Evolutionary conservation across 2,329 filamentous ascomycete genomes (phyloP).

Genomic region (Arthrobotrys musiformis): DNA sequence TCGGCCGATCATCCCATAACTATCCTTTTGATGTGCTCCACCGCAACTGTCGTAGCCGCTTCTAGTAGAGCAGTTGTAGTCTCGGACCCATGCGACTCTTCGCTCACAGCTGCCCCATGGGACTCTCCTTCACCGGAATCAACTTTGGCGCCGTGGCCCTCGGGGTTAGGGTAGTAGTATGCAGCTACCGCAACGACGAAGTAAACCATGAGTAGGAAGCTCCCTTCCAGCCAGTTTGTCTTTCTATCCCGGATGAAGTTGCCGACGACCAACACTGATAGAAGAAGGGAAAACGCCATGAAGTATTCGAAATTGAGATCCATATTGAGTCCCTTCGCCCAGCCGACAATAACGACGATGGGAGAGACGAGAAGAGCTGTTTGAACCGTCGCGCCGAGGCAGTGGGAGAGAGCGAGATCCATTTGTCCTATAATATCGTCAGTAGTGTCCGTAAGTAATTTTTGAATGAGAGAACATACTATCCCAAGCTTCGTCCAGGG

Average conservation of each 20-base stretch:
- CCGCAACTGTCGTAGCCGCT: slow-evolving; percentile 28
- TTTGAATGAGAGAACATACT: slow-evolving; percentile 62
- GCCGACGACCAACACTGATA: slow-evolving; percentile 86
- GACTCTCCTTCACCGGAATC: not conserved
- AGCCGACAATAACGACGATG: slow-evolving; percentile 83
- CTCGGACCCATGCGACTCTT: slow-evolving; percentile 4
- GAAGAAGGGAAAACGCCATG: slow-evolving; percentile 82
- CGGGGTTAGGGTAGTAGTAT: slow-evolving; percentile 46
- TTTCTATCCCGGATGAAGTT: slow-evolving; percentile 89
- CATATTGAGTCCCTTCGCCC: slow-evolving; percentile 77
- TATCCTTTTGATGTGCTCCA: slow-evolving; percentile 37
- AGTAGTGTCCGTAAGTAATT: not conserved
- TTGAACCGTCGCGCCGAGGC: slow-evolving; percentile 86
- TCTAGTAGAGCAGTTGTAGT: slow-evolving; percentile 25
- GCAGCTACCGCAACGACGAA: slow-evolving; percentile 43
- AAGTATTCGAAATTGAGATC: slow-evolving; percentile 87
- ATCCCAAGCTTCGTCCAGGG: slow-evolving; percentile 85
- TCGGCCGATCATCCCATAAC: slow-evolving; percentile 41
- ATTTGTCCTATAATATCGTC: slow-evolving; percentile 64
- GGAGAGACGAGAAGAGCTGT: slow-evolving; percentile 89
- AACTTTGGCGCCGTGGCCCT: slow-evolving; percentile 16
- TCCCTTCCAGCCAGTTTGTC: slow-evolving; percentile 89
- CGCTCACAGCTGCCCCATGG: not conserved
- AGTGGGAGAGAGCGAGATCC: slow-evolving; percentile 86
- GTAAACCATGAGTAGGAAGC: slow-evolving; percentile 74